Base-by-base conservation (phyloP, 495 filamentous ascomycete species). In the Penicillium psychrofluorescens region DNA sequence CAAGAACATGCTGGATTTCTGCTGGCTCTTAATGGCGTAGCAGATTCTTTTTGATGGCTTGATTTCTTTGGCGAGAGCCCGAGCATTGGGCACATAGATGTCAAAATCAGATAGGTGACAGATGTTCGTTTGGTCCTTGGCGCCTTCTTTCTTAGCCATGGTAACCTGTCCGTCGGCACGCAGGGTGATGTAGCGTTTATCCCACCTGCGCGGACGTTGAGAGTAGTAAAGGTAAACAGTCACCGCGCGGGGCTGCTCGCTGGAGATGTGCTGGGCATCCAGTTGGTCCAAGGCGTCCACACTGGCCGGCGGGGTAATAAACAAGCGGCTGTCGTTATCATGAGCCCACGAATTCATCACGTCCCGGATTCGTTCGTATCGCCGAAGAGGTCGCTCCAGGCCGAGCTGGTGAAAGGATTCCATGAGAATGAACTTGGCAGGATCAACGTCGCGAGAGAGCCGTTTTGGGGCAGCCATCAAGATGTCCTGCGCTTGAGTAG, bases 81-180 rank as follows among this genome's bases (percentile, higher is more conserved):
- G 74, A 33, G 80, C 71, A 4, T 77, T 83, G 8, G 87, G 84
- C 7, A 72, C 77, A 62, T 95, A 95, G 34, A 95, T 85, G 52
- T 98, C 92, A 53, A 91, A 98, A 60, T 96, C 92, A 8, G 90
- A 88, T 11, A 98, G 62, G 61, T 95, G 87, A 57, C 94, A 96
- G 29, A 92, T 69, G 47, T 78, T 84, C 0, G 71, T 61, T 8
- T 66, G 57, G 39, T 95, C 85, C 35, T 77, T 72, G 4, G 51
- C 50, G 8, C 55, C 50, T 42, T 68, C 60, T 50, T 86, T 90
- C 60, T 92, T 95, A 30, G 86, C 74, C 13, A 83, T 67, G 8
- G 79, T 61, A 9, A 98, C 67, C 61, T 94, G 88, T 1, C 92
- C 90, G 42, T 83, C 83, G 4, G 78, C 59, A 1, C 77, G 76